These are phyloP conservation scores for Trichosanthes cucumerina DNA, from an alignment of 306 rosid species.

Conservation along the genomic window DNA sequence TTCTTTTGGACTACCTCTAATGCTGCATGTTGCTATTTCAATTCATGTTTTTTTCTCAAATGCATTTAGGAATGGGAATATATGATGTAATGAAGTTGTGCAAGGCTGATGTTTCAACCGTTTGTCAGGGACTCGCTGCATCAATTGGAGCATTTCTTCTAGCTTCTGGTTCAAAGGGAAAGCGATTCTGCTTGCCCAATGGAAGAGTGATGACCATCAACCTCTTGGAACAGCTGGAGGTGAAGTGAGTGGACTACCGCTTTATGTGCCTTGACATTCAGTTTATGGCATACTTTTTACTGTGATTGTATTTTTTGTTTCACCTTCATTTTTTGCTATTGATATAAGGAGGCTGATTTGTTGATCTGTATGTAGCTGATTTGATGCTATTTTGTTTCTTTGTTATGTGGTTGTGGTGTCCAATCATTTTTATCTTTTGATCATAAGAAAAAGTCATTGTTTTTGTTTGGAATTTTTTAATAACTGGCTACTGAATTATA, in stretches of 20 bases:
- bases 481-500: neutral
- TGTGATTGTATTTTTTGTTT: too few relatives aligned
- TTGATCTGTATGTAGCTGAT: too few relatives aligned
- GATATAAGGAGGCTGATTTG: too few relatives aligned
- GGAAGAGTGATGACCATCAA: constrained; percentile 92
- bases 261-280: too few relatives aligned
- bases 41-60: neutral
- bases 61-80: constrained; percentile 80
- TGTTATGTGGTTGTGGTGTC: too few relatives aligned
- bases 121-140: constrained; percentile 93
- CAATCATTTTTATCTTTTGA: neutral
- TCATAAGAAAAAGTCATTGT: neutral
- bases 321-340: too few relatives aligned
- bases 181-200: constrained; percentile 96
- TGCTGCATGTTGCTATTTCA: neutral
- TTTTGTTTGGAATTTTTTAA: neutral
- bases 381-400: too few relatives aligned
- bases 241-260: too few relatives aligned
- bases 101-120: constrained; percentile 91
- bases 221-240: too few relatives aligned
- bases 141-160: constrained; percentile 97
- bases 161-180: constrained; percentile 82
- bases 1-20: neutral
- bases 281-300: too few relatives aligned
- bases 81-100: constrained; percentile 94